These are phyloP conservation scores for Rhizopogon roseolus DNA, from an alignment of 768 basidiomycete genomes.

Conservation along the genomic window DNA sequence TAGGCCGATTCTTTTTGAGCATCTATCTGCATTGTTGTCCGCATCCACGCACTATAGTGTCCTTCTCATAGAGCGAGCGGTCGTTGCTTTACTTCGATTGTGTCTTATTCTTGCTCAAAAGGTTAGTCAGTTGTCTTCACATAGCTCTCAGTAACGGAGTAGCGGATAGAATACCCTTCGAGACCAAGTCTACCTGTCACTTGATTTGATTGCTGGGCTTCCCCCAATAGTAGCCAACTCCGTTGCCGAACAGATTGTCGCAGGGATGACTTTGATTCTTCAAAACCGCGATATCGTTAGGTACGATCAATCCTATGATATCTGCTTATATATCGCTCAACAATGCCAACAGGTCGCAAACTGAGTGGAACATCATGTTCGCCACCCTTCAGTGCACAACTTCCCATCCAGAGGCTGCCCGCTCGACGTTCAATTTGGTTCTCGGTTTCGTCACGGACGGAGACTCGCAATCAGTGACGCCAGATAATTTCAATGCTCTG, in stretches of 20 bases:
- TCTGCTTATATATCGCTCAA: constrained; percentile 4
- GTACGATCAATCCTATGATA: constrained; percentile 19
- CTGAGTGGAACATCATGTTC: constrained; percentile 94
- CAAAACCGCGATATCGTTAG: constrained; percentile 69
- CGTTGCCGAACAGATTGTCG: constrained; percentile 87
- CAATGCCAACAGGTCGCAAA: constrained; percentile 59
- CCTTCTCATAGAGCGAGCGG: constrained; percentile 89
- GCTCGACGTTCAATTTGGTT: constrained; percentile 80
- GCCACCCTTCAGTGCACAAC: constrained; percentile 84
- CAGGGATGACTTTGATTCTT: constrained; percentile 78
- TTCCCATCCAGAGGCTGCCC: constrained; percentile 81
- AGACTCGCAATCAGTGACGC: constrained; percentile 53
- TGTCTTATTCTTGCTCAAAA: constrained; percentile 77
- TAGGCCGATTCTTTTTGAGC: constrained; percentile 95
- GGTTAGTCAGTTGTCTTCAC: constrained; percentile 35
- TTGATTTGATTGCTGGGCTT: constrained; percentile 83
- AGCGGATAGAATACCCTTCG: constrained; percentile 63
- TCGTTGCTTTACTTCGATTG: constrained; percentile 83
- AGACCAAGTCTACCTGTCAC: constrained; percentile 92
- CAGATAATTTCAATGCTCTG: constrained; percentile 79
- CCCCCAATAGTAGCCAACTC: constrained; percentile 72
- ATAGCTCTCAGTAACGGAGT: not conserved
- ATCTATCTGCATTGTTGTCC: constrained; percentile 76
- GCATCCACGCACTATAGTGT: constrained; percentile 80
- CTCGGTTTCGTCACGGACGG: constrained; percentile 58